A percentile compares a stretch with the other conserved stretches of the same genome.
Evolutionary conservation across 495 filamentous ascomycete genomes (phyloP).

Genomic region (Cryomyces minteri): DNA sequence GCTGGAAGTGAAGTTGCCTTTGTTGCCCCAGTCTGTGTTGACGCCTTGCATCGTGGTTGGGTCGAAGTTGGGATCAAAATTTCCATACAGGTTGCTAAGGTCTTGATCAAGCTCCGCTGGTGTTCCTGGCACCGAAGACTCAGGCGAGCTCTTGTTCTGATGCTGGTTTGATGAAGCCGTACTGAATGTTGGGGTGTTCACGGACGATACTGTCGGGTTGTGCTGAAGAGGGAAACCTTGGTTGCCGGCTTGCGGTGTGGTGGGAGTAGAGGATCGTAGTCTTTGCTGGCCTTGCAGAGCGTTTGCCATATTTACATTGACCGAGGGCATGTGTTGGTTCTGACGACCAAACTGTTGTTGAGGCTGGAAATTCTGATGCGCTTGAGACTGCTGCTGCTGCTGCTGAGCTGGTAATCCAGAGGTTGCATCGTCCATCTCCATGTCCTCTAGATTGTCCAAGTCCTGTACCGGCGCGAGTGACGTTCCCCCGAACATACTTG

Average conservation of each 20-base stretch:
- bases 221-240: constrained; percentile 52
- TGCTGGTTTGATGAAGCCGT: constrained; percentile 34
- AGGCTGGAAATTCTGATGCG: constrained; percentile 11
- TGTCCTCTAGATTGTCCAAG: constrained; percentile 76
- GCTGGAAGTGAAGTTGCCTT: constrained; percentile 14
- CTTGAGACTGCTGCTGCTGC: constrained; percentile 30
- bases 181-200: constrained; percentile 75
- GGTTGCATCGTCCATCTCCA: constrained; percentile 87
- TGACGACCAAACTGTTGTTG: constrained; percentile 51
- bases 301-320: constrained; percentile 53
- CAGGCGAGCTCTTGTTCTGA: constrained; percentile 50
- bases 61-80: no score
- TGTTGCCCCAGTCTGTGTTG: not conserved
- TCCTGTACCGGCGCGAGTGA: not conserved
- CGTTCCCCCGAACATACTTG: not conserved
- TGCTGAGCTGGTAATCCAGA: constrained; percentile 23
- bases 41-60: not conserved
- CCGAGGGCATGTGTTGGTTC: constrained; percentile 35
- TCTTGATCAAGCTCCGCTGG: constrained; percentile 38
- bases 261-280: constrained; percentile 67
- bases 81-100: constrained; percentile 1
- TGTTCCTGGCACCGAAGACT: constrained; percentile 58
- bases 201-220: constrained; percentile 94
- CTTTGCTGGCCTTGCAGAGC: constrained; percentile 50
- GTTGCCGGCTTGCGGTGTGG: constrained; percentile 60